These are phyloP conservation scores for Diplodia intermedia DNA, from an alignment of 2,329 filamentous ascomycete genomes.

Conservation along the genomic window DNA sequence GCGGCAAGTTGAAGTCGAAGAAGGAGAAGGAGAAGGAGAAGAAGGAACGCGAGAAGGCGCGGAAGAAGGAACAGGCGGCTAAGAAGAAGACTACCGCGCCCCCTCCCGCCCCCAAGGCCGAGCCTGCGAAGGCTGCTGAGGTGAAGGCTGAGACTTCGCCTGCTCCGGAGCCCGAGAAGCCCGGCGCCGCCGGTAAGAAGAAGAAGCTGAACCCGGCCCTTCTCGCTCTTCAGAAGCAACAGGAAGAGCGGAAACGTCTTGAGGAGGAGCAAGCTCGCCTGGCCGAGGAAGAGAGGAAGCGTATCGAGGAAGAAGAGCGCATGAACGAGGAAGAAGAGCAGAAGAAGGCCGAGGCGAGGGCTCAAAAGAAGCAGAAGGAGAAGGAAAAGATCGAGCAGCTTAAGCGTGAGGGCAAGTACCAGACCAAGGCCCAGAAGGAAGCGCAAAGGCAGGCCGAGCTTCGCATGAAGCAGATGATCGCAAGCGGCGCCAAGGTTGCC, in stretches of 20 bases:
- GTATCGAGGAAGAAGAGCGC: slow-evolving; percentile 70
- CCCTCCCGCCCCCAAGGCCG: slow-evolving; percentile 53
- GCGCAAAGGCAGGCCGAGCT: slow-evolving; percentile 79
- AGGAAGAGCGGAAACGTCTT: slow-evolving; percentile 73
- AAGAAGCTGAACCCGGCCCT: slow-evolving; percentile 87
- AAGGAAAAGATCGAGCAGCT: slow-evolving; percentile 86
- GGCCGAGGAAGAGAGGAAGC: slow-evolving; percentile 68
- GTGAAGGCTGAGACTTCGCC: slow-evolving; percentile 47
- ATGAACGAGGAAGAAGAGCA: slow-evolving; percentile 71
- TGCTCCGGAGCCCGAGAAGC: slow-evolving; percentile 44
- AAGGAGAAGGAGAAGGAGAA: slow-evolving; percentile 98
- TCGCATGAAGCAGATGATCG: slow-evolving; percentile 85
- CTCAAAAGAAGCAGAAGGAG: slow-evolving; percentile 82
- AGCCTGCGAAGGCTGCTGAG: slow-evolving; percentile 53
- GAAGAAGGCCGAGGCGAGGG: slow-evolving; percentile 74
- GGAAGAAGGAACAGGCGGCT: slow-evolving; percentile 87
- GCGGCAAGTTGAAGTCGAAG: slow-evolving; percentile 79
- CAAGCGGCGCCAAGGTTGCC: slow-evolving; percentile 69
- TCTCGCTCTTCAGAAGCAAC: slow-evolving; percentile 77
- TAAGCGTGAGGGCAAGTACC: slow-evolving; percentile 85
- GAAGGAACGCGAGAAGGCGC: slow-evolving; percentile 97
- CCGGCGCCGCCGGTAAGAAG: slow-evolving; percentile 69
- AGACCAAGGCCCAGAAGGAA: slow-evolving; percentile 85
- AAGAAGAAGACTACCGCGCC: slow-evolving; percentile 66
- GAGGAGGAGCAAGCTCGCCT: slow-evolving; percentile 69